Evolutionary conservation across 2,329 filamentous ascomycete species (phyloP).

Genomic region (Xylaria sp.): DNA sequence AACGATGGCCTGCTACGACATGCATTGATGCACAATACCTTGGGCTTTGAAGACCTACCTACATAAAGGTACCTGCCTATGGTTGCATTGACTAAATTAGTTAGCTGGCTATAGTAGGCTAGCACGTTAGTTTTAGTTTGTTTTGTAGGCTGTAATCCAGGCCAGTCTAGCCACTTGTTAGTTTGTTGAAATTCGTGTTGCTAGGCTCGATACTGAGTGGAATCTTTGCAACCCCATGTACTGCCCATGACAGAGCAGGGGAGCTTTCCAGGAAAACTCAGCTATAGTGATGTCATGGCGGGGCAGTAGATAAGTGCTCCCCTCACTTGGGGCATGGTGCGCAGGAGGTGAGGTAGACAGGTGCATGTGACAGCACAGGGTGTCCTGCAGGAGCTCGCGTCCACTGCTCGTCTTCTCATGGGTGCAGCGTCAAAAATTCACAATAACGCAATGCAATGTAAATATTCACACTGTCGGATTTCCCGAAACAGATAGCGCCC

Average conservation of each 20-base stretch:
- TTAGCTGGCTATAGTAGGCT: neutral
- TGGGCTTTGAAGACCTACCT: neutral
- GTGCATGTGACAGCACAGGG: slow-evolving; percentile 7
- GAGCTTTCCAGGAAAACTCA: neutral
- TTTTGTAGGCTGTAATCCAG: neutral
- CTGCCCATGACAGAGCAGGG: neutral
- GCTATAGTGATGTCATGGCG: slow-evolving; percentile 34
- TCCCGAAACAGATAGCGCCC: slow-evolving; percentile 44
- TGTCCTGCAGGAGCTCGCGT: neutral
- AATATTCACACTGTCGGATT: slow-evolving; percentile 37
- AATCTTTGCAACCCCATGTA: neutral
- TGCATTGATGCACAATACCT: neutral
- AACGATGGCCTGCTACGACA: neutral
- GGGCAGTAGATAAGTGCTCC: slow-evolving; percentile 24
- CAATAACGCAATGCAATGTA: slow-evolving; percentile 12
- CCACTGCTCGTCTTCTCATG: slow-evolving; percentile 21
- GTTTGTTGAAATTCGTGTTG: slow-evolving; percentile 1
- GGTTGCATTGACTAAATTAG: neutral
- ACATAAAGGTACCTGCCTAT: neutral
- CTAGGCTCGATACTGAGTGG: neutral
- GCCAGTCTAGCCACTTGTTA: neutral
- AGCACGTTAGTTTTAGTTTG: neutral
- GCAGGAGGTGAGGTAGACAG: neutral
- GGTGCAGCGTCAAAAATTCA: slow-evolving; percentile 23
- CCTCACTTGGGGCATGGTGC: slow-evolving; percentile 3